A percentile compares a stretch with the other conserved stretches of the same genome.
Evolutionary conservation across 805 yeast genomes (phyloP).

Genomic region (Zygosaccharomyces siamensis): DNA sequence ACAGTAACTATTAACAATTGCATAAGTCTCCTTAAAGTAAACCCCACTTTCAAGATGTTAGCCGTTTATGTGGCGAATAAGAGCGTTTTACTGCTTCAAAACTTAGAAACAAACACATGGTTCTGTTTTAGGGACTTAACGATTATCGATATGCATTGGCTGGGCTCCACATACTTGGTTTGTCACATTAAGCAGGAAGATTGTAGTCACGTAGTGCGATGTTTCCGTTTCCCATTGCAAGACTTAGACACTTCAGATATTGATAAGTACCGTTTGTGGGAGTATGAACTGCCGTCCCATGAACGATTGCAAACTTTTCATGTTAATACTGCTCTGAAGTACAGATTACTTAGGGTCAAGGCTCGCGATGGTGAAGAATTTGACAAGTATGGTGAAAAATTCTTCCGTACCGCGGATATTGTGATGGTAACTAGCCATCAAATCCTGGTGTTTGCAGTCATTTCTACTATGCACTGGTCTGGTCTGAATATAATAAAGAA

Average conservation of each 20-base stretch:
- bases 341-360: conserved; percentile 21
- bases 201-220: conserved; percentile 17
- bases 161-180: conserved; percentile 29
- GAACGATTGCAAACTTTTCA: conserved; percentile 12
- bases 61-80: conserved; percentile 32
- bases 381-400: conserved; percentile 14
- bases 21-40: conserved; percentile 21
- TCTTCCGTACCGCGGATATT: conserved; percentile 31
- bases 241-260: conserved; percentile 15
- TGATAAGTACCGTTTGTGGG: conserved; percentile 26
- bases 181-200: conserved; percentile 25
- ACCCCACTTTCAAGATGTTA: conserved; percentile 24
- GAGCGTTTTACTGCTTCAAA: conserved; percentile 27
- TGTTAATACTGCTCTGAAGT: conserved; percentile 25
- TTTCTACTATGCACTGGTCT: conserved; percentile 23
- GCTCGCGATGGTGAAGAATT: conserved; percentile 12
- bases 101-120: conserved; percentile 30
- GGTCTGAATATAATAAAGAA: conserved; percentile 26
- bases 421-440: conserved; percentile 19
- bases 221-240: conserved; percentile 27
- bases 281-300: conserved; percentile 21
- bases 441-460: conserved; percentile 25
- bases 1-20: conserved; percentile 32
- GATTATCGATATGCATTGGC: conserved; percentile 32
- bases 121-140: conserved; percentile 22